Evolutionary conservation across 163 green algal species (phyloP).

Genomic region (Volvox carteri): DNA sequence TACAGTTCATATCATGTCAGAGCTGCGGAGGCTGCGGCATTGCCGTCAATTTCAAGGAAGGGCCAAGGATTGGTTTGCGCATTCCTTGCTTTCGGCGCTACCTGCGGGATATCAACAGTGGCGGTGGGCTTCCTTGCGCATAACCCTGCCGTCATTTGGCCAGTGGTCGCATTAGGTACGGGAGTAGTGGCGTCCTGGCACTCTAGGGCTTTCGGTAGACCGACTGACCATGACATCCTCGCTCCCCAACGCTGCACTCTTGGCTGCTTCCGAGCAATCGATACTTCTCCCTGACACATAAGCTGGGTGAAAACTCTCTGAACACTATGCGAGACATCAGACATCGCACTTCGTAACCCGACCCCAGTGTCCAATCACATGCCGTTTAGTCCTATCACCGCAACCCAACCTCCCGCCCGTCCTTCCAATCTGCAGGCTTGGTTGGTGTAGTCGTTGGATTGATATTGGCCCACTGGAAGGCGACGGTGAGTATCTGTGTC

Average conservation of each 20-base stretch:
- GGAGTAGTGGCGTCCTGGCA: not conserved
- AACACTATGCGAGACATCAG: not conserved
- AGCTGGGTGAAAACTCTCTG: not conserved
- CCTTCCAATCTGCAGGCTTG: not conserved
- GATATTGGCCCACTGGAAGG: not conserved
- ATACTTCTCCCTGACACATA: not conserved
- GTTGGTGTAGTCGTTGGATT: not conserved
- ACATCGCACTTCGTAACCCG: too few relatives aligned
- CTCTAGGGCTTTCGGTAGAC: not conserved
- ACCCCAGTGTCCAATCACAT: too few relatives aligned
- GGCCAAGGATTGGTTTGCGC: not conserved
- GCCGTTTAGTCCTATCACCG: too few relatives aligned
- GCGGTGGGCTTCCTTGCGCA: constrained; percentile 13
- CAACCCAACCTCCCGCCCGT: too few relatives aligned
- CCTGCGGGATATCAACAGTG: constrained; percentile 8
- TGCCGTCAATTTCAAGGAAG: not conserved
- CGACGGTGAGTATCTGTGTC: constrained; percentile 9
- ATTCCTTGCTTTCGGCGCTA: constrained; percentile 15
- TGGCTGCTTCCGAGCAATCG: not conserved
- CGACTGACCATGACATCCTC: not conserved
- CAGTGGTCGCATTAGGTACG: constrained; percentile 15
- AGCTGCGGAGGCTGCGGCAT: not conserved
- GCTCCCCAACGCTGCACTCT: not conserved
- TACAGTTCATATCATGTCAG: constrained; percentile 3
- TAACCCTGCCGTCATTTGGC: constrained; percentile 7